Percentiles rank a stretch among this genome's conserved stretches.
Evolutionary conservation across 2,329 filamentous ascomycete genomes (phyloP).

Genomic region (Arthrobotrys iridis): DNA sequence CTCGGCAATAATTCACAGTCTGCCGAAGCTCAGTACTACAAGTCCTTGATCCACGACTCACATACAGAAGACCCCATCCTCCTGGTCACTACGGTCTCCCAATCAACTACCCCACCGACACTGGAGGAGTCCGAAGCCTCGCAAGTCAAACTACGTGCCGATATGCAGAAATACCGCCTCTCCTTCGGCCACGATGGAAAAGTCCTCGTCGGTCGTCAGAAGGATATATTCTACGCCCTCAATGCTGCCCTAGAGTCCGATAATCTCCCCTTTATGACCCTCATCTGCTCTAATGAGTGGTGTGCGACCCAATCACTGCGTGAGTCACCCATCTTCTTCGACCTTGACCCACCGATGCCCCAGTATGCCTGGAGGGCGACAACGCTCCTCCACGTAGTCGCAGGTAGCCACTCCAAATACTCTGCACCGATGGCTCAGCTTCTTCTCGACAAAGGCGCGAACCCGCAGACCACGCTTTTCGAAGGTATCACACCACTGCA

Average conservation of each 20-base stretch:
- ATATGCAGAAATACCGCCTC: slow-evolving; percentile 35
- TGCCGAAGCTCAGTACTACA: slow-evolving; percentile 28
- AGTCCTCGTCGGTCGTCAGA: slow-evolving; percentile 37
- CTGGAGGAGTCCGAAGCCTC: slow-evolving; percentile 20
- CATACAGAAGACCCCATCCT: slow-evolving; percentile 35
- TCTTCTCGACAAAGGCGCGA: slow-evolving; percentile 41
- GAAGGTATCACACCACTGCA: slow-evolving; percentile 51
- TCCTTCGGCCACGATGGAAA: slow-evolving; percentile 46
- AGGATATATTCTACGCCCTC: slow-evolving; percentile 45
- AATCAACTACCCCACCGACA: neutral
- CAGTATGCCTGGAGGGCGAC: slow-evolving; percentile 51
- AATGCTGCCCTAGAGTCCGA: slow-evolving; percentile 26
- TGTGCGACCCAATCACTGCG: slow-evolving; percentile 30
- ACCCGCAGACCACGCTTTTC: slow-evolving; percentile 45
- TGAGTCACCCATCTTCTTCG: slow-evolving; percentile 43
- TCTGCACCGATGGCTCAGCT: slow-evolving; percentile 50
- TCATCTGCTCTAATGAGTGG: slow-evolving; percentile 48
- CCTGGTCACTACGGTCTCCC: slow-evolving; percentile 31
- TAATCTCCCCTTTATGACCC: slow-evolving; percentile 45
- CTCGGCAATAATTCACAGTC: slow-evolving; percentile 25
- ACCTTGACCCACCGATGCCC: slow-evolving; percentile 50
- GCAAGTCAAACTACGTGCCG: slow-evolving; percentile 4
- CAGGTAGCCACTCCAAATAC: slow-evolving; percentile 44
- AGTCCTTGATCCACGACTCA: slow-evolving; percentile 27
- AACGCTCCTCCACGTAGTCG: slow-evolving; percentile 47